Percentiles rank a stretch among this genome's conserved stretches.
Conservation (phyloP, 1,139 yeast species). For the Nakaseomyces nivariensis region DNA sequence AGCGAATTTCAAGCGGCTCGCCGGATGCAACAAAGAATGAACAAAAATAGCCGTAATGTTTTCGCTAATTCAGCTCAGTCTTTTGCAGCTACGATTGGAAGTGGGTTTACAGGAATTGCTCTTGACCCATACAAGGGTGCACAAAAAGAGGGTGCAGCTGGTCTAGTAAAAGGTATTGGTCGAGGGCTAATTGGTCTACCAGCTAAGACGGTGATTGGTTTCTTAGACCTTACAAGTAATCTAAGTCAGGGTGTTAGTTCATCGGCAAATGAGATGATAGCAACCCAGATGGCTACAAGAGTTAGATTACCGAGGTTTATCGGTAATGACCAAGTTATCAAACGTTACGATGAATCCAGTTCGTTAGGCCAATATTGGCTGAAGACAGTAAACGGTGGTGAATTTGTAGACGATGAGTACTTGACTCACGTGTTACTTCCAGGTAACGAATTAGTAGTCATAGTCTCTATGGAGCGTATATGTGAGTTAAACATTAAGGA, state of each 20-base stretch:
- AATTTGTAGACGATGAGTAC: slow-evolving; percentile 59
- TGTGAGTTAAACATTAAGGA: slow-evolving; percentile 58
- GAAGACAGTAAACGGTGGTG: slow-evolving; percentile 73
- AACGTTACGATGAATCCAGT: slow-evolving; percentile 71
- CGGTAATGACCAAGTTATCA: slow-evolving; percentile 54
- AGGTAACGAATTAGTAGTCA: slow-evolving; percentile 67
- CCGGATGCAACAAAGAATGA: slow-evolving; percentile 62
- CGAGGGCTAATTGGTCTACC: slow-evolving; percentile 93
- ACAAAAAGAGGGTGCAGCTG: slow-evolving; percentile 70
- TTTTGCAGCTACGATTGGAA: slow-evolving; percentile 72
- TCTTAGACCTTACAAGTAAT: slow-evolving; percentile 86
- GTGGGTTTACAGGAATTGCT: slow-evolving; percentile 88
- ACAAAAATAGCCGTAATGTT: slow-evolving; percentile 84
- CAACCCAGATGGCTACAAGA: slow-evolving; percentile 66
- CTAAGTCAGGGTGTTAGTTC: slow-evolving; percentile 90
- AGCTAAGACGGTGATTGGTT: slow-evolving; percentile 91
- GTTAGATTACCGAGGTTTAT: slow-evolving; percentile 76
- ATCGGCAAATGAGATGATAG: slow-evolving; percentile 81
- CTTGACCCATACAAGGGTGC: slow-evolving; percentile 89
- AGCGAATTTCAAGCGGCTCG: slow-evolving; percentile 74
- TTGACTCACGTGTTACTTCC: slow-evolving; percentile 78
- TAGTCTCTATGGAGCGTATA: slow-evolving; percentile 67
- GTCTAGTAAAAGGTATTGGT: slow-evolving; percentile 89
- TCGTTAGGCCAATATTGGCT: slow-evolving; percentile 95
- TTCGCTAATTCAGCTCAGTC: slow-evolving; percentile 83